Evolutionary conservation across 805 yeast genomes (phyloP), one percentile per base, ranked within the genome.

Genomic region (Teunomyces lycoperdinae): DNA sequence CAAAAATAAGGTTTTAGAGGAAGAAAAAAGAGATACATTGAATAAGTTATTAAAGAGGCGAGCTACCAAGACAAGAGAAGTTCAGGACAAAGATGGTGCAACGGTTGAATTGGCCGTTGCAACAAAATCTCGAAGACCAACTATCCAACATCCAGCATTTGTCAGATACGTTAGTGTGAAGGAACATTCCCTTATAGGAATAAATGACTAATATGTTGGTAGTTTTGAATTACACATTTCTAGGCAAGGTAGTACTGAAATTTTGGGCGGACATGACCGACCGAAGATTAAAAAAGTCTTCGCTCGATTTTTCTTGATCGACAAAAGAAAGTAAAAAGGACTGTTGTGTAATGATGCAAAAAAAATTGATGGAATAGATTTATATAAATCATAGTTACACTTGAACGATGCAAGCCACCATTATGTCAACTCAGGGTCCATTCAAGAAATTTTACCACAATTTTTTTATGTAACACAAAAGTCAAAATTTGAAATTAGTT

Each of bases 11-110:
- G 82, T 85, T 53, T 69, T 89, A 35, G 97, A 91, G 60, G 97
- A 89, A 64, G 98, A 94, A 66, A 94, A 94, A 63, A 80, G 84
- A 60, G 97, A 92, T 54, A 91, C 97, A 0, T 76, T 92, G 54
- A 92, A 92, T 64, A 89, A 88, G 63, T 71, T 92, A 53, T 73
- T 92, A 53, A 85, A 88, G 66, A 83, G 91, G 64, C 78, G 96
- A 53, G 96, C 97, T 0, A 82, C 81, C 42, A 86, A 86, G 61
- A 79, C 82, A 0, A 72, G 86, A 54, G 79, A 70, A 38, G 61
- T 57, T 3, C 64, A 61, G 35, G 63, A 61, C 31, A 60, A 54
- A 20, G 74, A 70, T 24, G 67, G 63, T 7, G 56, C 54, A 27
- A 50, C 45, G 8, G 47, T 52, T 42, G 55, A 52, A 38, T 50